Percentiles rank a stretch among this genome's conserved stretches.
phyloP scores from a whole-genome alignment of 768 basidiomycete genomes.

The Podaxis carcinomalis region DNA sequence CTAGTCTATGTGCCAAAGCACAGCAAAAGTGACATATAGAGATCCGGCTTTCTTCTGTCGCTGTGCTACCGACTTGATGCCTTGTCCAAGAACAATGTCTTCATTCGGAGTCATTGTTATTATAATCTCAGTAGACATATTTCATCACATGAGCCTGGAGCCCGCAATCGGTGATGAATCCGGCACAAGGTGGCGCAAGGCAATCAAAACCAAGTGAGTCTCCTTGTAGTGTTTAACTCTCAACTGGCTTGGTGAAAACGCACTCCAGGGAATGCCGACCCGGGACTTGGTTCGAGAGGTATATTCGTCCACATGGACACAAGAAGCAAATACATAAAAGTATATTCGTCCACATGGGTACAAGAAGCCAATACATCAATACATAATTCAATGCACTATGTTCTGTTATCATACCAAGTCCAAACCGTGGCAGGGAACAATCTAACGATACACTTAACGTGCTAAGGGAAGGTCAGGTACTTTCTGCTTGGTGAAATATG shows the following conservation, averaged over 20 bases:
- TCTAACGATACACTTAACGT: too few relatives aligned
- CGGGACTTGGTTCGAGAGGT: neutral
- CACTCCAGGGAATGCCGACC: neutral
- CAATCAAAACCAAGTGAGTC: neutral
- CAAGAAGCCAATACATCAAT: neutral
- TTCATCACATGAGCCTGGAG: neutral
- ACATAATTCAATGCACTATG: neutral
- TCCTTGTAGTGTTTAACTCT: neutral
- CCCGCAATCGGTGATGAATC: neutral
- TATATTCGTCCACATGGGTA: neutral
- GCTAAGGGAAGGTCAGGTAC: too few relatives aligned
- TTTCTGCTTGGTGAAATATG: neutral
- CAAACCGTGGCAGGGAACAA: too few relatives aligned
- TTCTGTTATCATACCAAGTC: too few relatives aligned
- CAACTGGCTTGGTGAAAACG: neutral
- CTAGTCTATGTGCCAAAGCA: too few relatives aligned
- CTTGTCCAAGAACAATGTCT: too few relatives aligned
- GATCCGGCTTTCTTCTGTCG: too few relatives aligned
- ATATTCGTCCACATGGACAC: neutral
- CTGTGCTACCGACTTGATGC: too few relatives aligned
- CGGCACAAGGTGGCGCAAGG: neutral
- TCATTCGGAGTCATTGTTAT: too few relatives aligned
- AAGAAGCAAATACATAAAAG: neutral
- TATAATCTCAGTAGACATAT: neutral
- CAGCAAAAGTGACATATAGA: too few relatives aligned